Base-by-base conservation (phyloP, 441 rosid genomes). In the Erysimum pusillum region DNA sequence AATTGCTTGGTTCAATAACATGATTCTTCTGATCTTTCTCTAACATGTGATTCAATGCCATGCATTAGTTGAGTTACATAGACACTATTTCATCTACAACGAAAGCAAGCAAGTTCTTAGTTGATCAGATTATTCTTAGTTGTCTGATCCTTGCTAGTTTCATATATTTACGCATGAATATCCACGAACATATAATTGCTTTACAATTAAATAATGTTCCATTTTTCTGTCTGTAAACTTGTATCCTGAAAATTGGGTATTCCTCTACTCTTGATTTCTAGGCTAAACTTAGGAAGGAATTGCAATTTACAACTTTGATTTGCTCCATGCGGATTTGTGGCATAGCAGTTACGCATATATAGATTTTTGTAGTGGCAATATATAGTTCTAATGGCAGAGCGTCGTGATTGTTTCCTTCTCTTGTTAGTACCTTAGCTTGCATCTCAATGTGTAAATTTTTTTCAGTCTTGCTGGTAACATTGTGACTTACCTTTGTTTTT, bases 381-480 rank as follows among this genome's bases (percentile, higher is more conserved):
- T 18, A 18, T 34, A 65, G 48, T n/a, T 17, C 45, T 12, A 17
- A 6, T 15, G 41, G 13, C 32, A 32, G 34, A 49, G 25, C 9
- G 22, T 45, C n/a, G 20, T 25, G 51, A 0, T 65, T 68, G 45
- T 52, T 41, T 56, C 63, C 42, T 71, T 25, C 60, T 62, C 69
- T 39, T 67, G 28, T 52, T 15, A 17, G 53, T 73, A 62, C 20
- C 67, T 41, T 32, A 18, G 63, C 7, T 74, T 57, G 42, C 34
- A 48, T 58, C 38, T 54, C 41, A 58, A 2, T 25, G 20, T 25
- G 41, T 65, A n/a, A n/a, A 0, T 35, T 2, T 44, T 31, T 41
- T 34, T 35, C 32, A 54, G 18, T 44, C 14, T 56, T 57, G 48
- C 75, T 17, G 34, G 34, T 52, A 67, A 28, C 59, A 39, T 10